Percentiles rank a stretch among this genome's conserved stretches.
phyloP scores from a whole-genome alignment of 306 rosid species.

The Trichosanthes cucumerina region DNA sequence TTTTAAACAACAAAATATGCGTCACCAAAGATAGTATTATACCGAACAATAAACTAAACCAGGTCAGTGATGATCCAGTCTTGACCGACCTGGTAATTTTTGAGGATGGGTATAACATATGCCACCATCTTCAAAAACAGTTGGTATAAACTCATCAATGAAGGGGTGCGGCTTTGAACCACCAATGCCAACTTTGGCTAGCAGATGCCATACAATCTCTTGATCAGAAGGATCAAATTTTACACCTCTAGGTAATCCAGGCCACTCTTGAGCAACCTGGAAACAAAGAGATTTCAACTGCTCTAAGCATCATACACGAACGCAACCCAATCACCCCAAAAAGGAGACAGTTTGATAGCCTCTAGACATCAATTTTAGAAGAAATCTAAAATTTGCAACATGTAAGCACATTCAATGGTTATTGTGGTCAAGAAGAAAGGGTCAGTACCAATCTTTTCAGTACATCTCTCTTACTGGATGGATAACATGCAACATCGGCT shows the following conservation, averaged over 20 bases:
- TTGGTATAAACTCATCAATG: conserved; percentile 13
- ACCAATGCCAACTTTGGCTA: conserved; percentile 14
- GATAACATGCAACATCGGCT: neutral
- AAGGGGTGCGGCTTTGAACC: conserved; percentile 7
- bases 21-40: neutral
- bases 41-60: neutral
- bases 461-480: neutral
- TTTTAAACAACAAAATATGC: neutral
- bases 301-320: neutral
- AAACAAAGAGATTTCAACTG: conserved; percentile 10
- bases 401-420: neutral
- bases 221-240: conserved; percentile 18
- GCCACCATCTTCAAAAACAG: conserved; percentile 9
- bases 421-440: neutral
- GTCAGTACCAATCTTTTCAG: neutral
- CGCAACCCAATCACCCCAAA: neutral
- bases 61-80: neutral
- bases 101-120: conserved; percentile 18
- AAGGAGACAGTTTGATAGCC: neutral
- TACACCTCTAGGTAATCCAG: conserved; percentile 15
- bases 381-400: neutral
- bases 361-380: neutral
- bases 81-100: conserved; percentile 14
- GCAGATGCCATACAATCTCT: conserved; percentile 13
- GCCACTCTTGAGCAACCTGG: conserved; percentile 17